phyloP scores from a whole-genome alignment of 1,284 basidiomycete species.

The Boletus sp. region DNA sequence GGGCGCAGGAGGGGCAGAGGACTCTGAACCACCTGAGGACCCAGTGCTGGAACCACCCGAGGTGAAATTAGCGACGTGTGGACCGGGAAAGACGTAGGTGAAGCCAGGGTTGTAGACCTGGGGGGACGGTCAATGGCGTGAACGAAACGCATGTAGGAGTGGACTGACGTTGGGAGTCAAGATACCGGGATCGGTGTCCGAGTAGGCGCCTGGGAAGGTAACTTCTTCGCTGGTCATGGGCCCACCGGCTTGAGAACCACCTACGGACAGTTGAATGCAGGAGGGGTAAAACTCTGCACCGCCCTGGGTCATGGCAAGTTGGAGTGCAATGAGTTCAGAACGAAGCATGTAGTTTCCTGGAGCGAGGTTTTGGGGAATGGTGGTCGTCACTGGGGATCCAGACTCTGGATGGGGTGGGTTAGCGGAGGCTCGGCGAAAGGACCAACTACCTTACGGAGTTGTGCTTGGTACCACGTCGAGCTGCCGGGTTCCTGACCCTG shows the following conservation, averaged over 20 bases:
- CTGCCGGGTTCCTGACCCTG: conserved; percentile 22
- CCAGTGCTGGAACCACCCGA: conserved; percentile 11
- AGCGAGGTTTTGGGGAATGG: conserved; percentile 51
- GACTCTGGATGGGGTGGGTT: conserved; percentile 30
- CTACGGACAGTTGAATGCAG: conserved; percentile 58
- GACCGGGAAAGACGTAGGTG: conserved; percentile 40
- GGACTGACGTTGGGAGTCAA: conserved; percentile 40
- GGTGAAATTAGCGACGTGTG: conserved; percentile 25
- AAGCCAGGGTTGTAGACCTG: conserved; percentile 35
- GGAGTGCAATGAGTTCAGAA: conserved; percentile 68
- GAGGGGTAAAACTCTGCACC: conserved; percentile 73
- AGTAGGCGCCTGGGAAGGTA: conserved; percentile 63
- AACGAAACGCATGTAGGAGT: background rate
- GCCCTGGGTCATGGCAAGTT: conserved; percentile 45
- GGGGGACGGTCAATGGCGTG: background rate
- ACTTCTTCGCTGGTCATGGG: conserved; percentile 47
- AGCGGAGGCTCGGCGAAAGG: too few species aligned
- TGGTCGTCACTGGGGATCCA: conserved; percentile 40
- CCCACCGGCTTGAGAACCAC: conserved; percentile 46
- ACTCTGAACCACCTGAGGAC: conserved; percentile 13
- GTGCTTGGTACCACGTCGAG: conserved; percentile 39
- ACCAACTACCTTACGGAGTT: conserved; percentile 38
- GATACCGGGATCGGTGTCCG: conserved; percentile 58
- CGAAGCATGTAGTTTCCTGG: conserved; percentile 68
- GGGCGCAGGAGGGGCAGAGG: conserved; percentile 3